Evolutionary conservation across 83 land plant species (phyloP).

Genomic region (Picea engelmannii): DNA sequence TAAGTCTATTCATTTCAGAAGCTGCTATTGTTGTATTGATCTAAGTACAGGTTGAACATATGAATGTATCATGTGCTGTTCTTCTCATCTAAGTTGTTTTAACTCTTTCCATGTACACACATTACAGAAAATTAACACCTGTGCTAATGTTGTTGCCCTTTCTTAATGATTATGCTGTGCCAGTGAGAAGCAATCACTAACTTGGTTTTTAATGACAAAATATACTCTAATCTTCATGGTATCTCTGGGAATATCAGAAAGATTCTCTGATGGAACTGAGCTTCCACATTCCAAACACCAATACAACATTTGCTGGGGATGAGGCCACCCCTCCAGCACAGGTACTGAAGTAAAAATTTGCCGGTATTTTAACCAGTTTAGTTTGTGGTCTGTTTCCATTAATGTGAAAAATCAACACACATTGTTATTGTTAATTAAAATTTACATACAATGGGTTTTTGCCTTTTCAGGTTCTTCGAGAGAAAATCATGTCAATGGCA

Average conservation of each 20-base stretch:
- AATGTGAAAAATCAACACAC: neutral
- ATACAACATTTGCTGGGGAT: slow-evolving; percentile 56
- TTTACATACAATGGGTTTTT: neutral
- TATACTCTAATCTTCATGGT: neutral
- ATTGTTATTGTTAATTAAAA: neutral
- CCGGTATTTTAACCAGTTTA: neutral
- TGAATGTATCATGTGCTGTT: no score
- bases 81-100: no score
- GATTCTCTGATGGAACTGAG: slow-evolving; percentile 65
- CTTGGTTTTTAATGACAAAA: no score
- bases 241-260: slow-evolving; percentile 27
- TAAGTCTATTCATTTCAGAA: no score
- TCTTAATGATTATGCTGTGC: no score
- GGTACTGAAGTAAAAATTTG: slow-evolving; percentile 15
- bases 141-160: no score
- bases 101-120: no score
- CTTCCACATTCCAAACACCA: slow-evolving; percentile 54
- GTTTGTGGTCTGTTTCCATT: neutral
- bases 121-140: no score
- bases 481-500: slow-evolving; percentile 38
- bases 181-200: no score
- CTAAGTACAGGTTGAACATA: no score
- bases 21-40: no score
- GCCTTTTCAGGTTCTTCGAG: slow-evolving; percentile 37
- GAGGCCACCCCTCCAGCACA: slow-evolving; percentile 55